phyloP scores from a whole-genome alignment of 768 basidiomycete species.

The Boletus eberwhitei region DNA sequence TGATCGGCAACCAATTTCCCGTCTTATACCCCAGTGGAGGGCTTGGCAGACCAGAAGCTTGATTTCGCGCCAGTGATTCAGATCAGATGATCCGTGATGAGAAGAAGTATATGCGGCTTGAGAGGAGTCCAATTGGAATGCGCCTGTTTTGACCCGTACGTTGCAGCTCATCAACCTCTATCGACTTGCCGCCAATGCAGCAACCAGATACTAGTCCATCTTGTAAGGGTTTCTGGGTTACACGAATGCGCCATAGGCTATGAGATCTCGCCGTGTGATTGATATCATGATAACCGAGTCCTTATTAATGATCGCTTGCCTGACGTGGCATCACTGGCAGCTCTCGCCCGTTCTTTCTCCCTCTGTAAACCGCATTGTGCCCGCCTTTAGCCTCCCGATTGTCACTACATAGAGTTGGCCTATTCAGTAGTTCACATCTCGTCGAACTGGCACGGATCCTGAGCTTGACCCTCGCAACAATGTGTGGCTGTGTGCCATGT shows the following conservation, averaged over 20 bases:
- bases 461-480: background rate
- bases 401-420: background rate
- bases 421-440: background rate
- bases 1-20: background rate
- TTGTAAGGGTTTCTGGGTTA: no score
- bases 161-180: background rate
- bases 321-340: background rate
- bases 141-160: slow-evolving; percentile 4
- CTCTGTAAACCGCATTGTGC: slow-evolving; percentile 21
- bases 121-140: background rate
- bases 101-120: background rate
- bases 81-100: slow-evolving; percentile 2
- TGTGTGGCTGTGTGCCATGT: slow-evolving; percentile 15
- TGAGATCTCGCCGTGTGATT: background rate
- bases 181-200: no score
- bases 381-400: slow-evolving; percentile 8
- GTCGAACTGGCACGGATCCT: background rate
- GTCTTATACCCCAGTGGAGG: background rate
- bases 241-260: no score
- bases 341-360: slow-evolving; percentile 26
- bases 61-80: background rate
- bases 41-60: background rate
- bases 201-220: no score
- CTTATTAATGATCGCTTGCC: background rate
- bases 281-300: background rate